Conservation (phyloP, 1,284 basidiomycete genomes). For the Boletellus dicymbophilus region DNA sequence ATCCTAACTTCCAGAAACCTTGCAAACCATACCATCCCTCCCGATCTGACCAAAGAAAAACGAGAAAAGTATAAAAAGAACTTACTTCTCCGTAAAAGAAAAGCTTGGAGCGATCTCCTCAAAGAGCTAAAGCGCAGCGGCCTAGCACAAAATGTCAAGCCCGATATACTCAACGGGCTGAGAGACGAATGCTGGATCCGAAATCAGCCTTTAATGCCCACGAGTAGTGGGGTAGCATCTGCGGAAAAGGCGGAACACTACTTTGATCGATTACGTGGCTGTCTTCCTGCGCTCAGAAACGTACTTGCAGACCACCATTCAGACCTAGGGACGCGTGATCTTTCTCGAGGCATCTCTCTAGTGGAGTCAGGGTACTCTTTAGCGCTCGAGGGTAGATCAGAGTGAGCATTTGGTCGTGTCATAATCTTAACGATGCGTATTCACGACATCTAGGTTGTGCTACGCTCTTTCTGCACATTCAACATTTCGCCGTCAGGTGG, state of each 20-base stretch:
- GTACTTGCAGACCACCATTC: slow-evolving; percentile 73
- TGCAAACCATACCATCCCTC: slow-evolving; percentile 52
- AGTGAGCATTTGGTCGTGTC: slow-evolving; percentile 34
- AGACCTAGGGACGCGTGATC: slow-evolving; percentile 84
- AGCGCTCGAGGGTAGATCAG: slow-evolving; percentile 53
- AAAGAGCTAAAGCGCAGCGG: slow-evolving; percentile 88
- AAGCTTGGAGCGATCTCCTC: slow-evolving; percentile 90
- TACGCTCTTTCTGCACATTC: slow-evolving; percentile 22
- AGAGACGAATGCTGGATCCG: slow-evolving; percentile 67
- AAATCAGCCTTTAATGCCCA: slow-evolving; percentile 53
- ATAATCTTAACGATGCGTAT: not conserved
- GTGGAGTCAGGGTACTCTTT: slow-evolving; percentile 79
- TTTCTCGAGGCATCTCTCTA: slow-evolving; percentile 78
- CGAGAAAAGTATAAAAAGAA: slow-evolving; percentile 79
- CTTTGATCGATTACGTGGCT: slow-evolving; percentile 68
- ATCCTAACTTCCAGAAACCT: slow-evolving; percentile 70
- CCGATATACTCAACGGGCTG: slow-evolving; percentile 70
- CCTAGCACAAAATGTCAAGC: slow-evolving; percentile 71
- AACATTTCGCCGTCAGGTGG: slow-evolving; percentile 14
- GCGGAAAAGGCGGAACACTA: slow-evolving; percentile 62
- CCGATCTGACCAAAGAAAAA: slow-evolving; percentile 52
- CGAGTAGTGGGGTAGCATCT: slow-evolving; percentile 15
- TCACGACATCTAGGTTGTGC: slow-evolving; percentile 38
- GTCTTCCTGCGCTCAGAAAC: slow-evolving; percentile 70
- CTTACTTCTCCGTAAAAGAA: slow-evolving; percentile 81